Percentiles rank a stretch among this genome's conserved stretches.
Conservation (phyloP, 345 rosid species). For the Hibiscus trionum region DNA sequence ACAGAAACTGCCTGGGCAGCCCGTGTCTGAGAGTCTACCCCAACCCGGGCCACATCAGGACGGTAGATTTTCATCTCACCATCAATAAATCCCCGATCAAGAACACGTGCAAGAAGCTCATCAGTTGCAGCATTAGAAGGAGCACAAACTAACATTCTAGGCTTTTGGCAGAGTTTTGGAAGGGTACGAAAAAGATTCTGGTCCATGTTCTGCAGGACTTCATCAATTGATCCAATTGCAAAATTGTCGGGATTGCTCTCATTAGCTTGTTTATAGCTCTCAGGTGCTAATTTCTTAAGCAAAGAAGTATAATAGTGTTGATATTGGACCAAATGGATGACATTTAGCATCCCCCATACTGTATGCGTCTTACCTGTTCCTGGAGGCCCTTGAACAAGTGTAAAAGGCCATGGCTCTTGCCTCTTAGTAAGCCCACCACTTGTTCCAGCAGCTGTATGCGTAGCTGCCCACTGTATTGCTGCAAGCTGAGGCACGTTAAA, state of each 20-base stretch:
- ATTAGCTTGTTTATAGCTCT: conserved; percentile 79
- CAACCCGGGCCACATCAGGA: conserved; percentile 98
- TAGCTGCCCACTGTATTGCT: conserved; percentile 98
- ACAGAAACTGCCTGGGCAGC: conserved; percentile 99
- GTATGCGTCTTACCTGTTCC: conserved; percentile 99
- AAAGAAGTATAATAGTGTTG: conserved; percentile 94
- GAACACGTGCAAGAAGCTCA: conserved; percentile 95
- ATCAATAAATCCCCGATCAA: conserved; percentile 96
- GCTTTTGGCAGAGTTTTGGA: conserved; percentile 93
- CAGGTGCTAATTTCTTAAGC: conserved; percentile 94
- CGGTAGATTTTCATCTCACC: conserved; percentile 98
- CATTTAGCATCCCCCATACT: conserved; percentile 99
- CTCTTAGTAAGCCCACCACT: conserved; percentile 70
- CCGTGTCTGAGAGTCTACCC: conserved; percentile 94
- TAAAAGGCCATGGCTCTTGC: conserved; percentile 99
- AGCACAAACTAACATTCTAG: conserved; percentile 98
- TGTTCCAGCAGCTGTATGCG: conserved; percentile 98
- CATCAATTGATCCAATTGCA: conserved; percentile 84
- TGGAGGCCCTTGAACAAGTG: conserved; percentile 99
- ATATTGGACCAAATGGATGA: conserved; percentile 96
- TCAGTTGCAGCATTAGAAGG: conserved; percentile 99
- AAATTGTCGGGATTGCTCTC: conserved; percentile 64
- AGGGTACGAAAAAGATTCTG: conserved; percentile 88
- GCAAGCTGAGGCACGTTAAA: conserved; percentile 90
- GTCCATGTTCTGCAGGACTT: conserved; percentile 98